phyloP scores from a whole-genome alignment of 306 rosid genomes.

The Dalbergia oliveri region DNA sequence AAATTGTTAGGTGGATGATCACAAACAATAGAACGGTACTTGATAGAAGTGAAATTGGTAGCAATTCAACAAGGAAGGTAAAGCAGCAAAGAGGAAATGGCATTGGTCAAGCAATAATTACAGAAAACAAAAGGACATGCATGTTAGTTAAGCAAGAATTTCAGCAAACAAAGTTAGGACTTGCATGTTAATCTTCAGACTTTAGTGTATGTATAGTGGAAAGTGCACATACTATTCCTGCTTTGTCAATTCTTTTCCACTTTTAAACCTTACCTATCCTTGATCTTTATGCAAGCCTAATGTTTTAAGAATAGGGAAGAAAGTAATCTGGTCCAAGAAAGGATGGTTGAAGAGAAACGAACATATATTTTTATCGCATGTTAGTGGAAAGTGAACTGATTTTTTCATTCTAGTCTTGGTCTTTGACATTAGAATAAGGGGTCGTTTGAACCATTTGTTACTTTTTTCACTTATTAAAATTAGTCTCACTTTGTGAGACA shows the following conservation, averaged over 20 bases:
- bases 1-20: constrained; percentile 11
- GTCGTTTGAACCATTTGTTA: background rate
- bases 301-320: background rate
- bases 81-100: constrained; percentile 30
- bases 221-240: background rate
- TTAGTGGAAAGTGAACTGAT: constrained; percentile 3
- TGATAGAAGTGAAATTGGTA: constrained; percentile 1
- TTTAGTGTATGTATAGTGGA: background rate
- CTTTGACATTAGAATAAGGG: background rate
- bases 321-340: background rate
- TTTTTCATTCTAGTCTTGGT: background rate
- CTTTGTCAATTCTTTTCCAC: background rate
- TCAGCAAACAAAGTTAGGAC: background rate
- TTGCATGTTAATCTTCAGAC: background rate
- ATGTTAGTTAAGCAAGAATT: background rate
- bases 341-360: background rate
- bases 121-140: background rate
- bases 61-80: constrained; percentile 22
- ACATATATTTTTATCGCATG: background rate
- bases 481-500: background rate
- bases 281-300: background rate
- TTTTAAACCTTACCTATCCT: background rate
- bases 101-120: background rate
- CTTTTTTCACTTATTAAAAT: background rate
- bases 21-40: background rate